phyloP scores from a whole-genome alignment of 2,329 filamentous ascomycete genomes.

The Emergomyces africanus region DNA sequence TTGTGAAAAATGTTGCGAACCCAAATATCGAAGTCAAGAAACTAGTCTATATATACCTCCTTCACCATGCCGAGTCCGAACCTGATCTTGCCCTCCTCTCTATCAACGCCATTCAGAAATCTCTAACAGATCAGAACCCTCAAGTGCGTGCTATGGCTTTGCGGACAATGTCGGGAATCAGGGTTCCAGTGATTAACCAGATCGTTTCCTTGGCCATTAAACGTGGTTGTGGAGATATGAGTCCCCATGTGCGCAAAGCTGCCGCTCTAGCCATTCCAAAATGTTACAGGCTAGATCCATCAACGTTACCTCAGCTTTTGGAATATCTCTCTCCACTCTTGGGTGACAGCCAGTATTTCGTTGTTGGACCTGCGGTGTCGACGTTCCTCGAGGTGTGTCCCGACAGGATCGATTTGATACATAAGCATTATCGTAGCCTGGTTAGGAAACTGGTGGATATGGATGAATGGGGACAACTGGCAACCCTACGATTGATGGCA shows the following conservation, averaged over 20 bases:
- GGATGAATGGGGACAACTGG: constrained; percentile 96
- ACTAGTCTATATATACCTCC: constrained; percentile 94
- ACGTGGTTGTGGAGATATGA: constrained; percentile 87
- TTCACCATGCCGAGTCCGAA: constrained; percentile 91
- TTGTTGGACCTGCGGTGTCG: constrained; percentile 83
- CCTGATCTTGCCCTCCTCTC: constrained; percentile 90
- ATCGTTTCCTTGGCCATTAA: constrained; percentile 95
- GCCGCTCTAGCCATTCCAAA: constrained; percentile 92
- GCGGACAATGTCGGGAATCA: constrained; percentile 92
- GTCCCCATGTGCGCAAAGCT: constrained; percentile 80
- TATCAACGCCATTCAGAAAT: constrained; percentile 98
- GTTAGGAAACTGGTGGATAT: constrained; percentile 92
- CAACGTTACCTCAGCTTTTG: constrained; percentile 68
- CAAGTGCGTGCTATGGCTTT: constrained; percentile 84
- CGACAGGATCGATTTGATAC: constrained; percentile 73
- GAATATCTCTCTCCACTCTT: constrained; percentile 69
- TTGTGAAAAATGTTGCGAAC: constrained; percentile 95
- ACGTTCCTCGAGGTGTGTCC: constrained; percentile 86
- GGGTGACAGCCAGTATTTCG: constrained; percentile 88
- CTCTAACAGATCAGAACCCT: constrained; percentile 80
- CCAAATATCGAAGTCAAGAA: constrained; percentile 94
- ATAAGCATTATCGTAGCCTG: constrained; percentile 74
- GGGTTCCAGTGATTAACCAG: constrained; percentile 95
- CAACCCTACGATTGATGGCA: constrained; percentile 68
- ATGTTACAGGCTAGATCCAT: constrained; percentile 82